phyloP scores from a whole-genome alignment of 2,329 filamentous ascomycete genomes.

The Beauveria caledonica region DNA sequence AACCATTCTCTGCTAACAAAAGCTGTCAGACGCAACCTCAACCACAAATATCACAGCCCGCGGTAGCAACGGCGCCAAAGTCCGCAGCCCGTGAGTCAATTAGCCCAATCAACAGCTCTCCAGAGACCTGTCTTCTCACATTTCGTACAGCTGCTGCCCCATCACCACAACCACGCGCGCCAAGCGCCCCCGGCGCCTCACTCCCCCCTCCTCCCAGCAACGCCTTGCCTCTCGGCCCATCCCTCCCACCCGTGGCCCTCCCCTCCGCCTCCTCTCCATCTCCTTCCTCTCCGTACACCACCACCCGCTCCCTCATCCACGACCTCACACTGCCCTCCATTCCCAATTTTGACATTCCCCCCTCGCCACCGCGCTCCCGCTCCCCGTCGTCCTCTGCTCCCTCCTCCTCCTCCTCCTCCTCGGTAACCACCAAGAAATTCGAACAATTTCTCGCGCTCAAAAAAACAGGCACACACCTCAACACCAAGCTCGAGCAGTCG shows the following conservation, averaged over 20 bases:
- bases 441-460: conserved; percentile 70
- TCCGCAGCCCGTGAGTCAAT: background rate
- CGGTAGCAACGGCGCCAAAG: background rate
- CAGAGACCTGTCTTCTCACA: too few relatives aligned
- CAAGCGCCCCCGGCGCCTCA: conserved; percentile 11
- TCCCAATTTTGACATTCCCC: conserved; percentile 66
- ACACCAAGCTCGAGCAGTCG: conserved; percentile 60
- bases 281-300: conserved; percentile 58
- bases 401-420: conserved; percentile 55
- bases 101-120: background rate
- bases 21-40: background rate
- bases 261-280: conserved; percentile 17
- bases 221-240: conserved; percentile 30
- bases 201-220: conserved; percentile 17
- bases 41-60: background rate
- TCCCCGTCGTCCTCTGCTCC: too few relatives aligned
- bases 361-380: conserved; percentile 62
- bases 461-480: conserved; percentile 69
- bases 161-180: conserved; percentile 7
- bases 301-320: conserved; percentile 55
- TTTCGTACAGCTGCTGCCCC: background rate
- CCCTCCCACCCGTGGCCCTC: conserved; percentile 24
- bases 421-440: conserved; percentile 55
- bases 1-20: background rate
- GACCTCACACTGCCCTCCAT: conserved; percentile 65